Base-by-base conservation (phyloP, 768 basidiomycete genomes). In the Russula sp. region DNA sequence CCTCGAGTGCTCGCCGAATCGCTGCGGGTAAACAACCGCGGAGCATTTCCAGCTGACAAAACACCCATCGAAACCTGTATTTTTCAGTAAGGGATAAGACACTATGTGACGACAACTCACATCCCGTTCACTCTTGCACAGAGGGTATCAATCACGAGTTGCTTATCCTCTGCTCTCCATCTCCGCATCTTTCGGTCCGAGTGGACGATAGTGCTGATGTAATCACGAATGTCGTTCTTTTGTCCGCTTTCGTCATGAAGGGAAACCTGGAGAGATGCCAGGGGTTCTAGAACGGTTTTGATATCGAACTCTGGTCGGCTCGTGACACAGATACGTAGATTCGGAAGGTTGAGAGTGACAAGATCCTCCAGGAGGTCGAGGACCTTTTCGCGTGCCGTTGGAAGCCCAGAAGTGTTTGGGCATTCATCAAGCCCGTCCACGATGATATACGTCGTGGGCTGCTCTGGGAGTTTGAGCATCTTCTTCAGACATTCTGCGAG, bases 391-490 rank as follows among this genome's bases (percentile, higher is more conserved):
- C 62, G 62, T 22, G 55, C 10, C 1, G 59, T 16, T 31, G 34
- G 22, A 16, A 54, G 9, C 1, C 53, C 59, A 4, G 61, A 51
- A 1, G 44, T 53, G 6, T 22, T 57, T 2, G 55, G 62, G n/a
- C 55, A 57, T 34, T 63, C 62, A 7, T 63, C 62, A 5, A 63
- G 31, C 6, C 31, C 62, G 27, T 63, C 62, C 13, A 63, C 3
- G 1, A 57, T 52, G 5, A 62, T 40, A 32, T 50, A 62, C 1
- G 8, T 51, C 6, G 4, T 4, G 1, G 20, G 35, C n/a, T 35
- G 45, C 8, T 10, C 20, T 1, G 59, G 37, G 13, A 57, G 37
- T 10, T 3, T 18, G 3, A 56, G n/a, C 13, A 62, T 62, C 1
- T 44, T 31, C n/a, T 20, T 54, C 11, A 58, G 2, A 14, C 48